These are phyloP conservation scores for Lagenidium giganteum DNA, from an alignment of 352 stramenopile species.

Conservation along the genomic window DNA sequence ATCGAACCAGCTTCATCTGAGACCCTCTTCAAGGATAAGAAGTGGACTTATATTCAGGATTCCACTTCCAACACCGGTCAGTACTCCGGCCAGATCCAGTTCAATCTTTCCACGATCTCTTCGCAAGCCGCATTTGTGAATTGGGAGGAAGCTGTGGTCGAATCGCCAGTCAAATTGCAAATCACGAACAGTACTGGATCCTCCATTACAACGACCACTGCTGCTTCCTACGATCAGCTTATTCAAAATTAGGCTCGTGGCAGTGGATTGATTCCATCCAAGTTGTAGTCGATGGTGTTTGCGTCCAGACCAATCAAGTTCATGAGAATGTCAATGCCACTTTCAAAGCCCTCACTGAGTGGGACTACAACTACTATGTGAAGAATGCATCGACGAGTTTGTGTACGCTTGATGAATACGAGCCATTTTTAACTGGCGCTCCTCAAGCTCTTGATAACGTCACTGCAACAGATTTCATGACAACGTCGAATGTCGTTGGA, in stretches of 20 bases:
- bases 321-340: not conserved
- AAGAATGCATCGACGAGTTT: not conserved
- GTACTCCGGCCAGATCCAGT: not conserved
- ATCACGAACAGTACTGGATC: not conserved
- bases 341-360: not conserved
- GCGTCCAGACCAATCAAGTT: no score
- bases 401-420: not conserved
- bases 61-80: not conserved
- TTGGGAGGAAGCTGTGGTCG: not conserved
- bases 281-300: no score
- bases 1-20: not conserved
- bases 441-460: not conserved
- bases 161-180: not conserved
- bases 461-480: not conserved
- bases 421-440: not conserved
- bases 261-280: no score
- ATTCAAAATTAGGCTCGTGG: no score
- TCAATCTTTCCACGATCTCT: not conserved
- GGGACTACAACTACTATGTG: not conserved
- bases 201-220: not conserved
- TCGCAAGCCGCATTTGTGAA: no score
- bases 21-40: not conserved
- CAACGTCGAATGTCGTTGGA: not conserved
- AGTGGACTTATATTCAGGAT: not conserved
- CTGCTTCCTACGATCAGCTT: not conserved